Base-by-base conservation (phyloP, 192 early-diverging fungal species). In the Coemansia sp. region DNA sequence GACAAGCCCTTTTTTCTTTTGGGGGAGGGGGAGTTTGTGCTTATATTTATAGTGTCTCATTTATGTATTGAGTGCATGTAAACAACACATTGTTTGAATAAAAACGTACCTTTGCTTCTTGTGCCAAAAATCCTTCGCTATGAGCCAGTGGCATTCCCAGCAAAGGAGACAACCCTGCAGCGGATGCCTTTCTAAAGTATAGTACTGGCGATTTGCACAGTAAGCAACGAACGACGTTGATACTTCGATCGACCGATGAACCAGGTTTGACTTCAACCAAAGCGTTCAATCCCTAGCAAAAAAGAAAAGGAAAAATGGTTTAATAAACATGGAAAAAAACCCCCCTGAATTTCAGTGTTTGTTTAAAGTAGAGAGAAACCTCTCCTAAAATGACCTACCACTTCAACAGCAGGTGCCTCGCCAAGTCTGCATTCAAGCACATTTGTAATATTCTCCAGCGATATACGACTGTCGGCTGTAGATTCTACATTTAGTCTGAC, bases 221-320 rank as follows among this genome's bases (percentile, higher is more conserved):
- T 69, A 77, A 39, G 64, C 80, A 83, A 5, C 80, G 80, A 51
- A 83, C 71, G 9, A 67, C 70, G 51, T 68, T 83, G 68, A 83
- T 83, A 57, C 73, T 83, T 8, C 68, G 80, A 62, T 83, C 80
- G 34, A 83, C 77, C 32, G 80, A 83, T 5, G 80, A 83, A 61
- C 72, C 80, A 14, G 68, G 63, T 68, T 77, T 76, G 66, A 83
- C 70, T 32, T 83, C 80, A 11, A 74, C 65, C 67, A 83, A 63
- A 11, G 71, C 51, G 37, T 66, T 68, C 62, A 77, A 55, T 9
- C 66, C 71, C 79, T 82, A 76, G 37, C 41, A 34, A 20, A 54
- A 15, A n/a, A 11, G 41, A 54, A 22, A 18, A 52, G 2, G 20
- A 32, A 32, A 5, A 62, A 33, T 41, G 36, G 18, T 3, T 14